Evolutionary conservation across 83 land plant genomes (phyloP).

Genomic region (Picea abies): DNA sequence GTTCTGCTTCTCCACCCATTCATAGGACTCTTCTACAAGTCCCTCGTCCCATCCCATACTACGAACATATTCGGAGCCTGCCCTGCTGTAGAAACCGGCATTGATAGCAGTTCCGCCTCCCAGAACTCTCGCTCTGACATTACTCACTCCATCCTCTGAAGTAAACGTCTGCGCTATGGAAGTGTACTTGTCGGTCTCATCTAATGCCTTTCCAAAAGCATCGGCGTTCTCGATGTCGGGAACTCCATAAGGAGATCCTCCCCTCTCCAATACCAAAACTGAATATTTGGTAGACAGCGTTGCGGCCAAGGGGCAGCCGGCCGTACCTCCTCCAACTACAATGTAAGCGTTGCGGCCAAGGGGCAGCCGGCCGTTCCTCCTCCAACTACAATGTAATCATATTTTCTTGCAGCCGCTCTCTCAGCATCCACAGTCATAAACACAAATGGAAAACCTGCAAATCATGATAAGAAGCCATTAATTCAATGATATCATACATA

Average conservation of each 20-base stretch:
- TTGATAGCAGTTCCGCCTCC: too few relatives aligned
- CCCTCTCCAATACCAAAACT: constrained; percentile 26
- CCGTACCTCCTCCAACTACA: too few relatives aligned
- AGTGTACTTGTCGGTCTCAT: constrained; percentile 24
- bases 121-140: constrained; percentile 61
- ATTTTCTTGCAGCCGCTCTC: not conserved
- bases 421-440: not conserved
- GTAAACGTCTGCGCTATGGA: constrained; percentile 62
- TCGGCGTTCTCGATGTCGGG: not conserved
- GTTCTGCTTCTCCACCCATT: too few relatives aligned
- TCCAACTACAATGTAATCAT: constrained; percentile 47
- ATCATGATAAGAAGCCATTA: not conserved
- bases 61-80: too few relatives aligned
- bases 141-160: constrained; percentile 70
- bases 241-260: constrained; percentile 16
- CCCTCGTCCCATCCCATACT: too few relatives aligned
- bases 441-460: not conserved
- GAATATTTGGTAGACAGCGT: constrained; percentile 14
- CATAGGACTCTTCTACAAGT: too few relatives aligned
- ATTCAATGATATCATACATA: too few relatives aligned
- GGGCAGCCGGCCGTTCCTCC: constrained; percentile 35
- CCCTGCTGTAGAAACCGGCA: too few relatives aligned
- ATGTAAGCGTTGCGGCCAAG: constrained; percentile 29
- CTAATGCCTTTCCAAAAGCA: constrained; percentile 24
- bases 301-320: too few relatives aligned